phyloP scores from a whole-genome alignment of 345 rosid species.

The Citrus sp. region DNA sequence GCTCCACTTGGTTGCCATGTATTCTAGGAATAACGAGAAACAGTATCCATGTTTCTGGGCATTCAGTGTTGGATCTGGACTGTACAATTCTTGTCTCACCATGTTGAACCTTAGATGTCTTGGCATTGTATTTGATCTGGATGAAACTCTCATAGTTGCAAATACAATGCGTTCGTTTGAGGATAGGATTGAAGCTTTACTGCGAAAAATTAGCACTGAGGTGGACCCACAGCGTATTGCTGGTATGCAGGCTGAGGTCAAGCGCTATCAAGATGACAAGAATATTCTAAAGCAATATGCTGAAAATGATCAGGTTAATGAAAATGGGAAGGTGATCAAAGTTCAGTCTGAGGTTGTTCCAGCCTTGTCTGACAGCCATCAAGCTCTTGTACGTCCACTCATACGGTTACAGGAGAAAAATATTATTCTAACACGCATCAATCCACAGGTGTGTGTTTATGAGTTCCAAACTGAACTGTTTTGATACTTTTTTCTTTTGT shows the following conservation, averaged over 20 bases:
- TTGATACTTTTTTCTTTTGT: neutral
- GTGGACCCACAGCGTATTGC: constrained; percentile 68
- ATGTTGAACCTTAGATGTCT: constrained; percentile 95
- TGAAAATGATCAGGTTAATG: constrained; percentile 88
- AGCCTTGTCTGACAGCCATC: constrained; percentile 77
- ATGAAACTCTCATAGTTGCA: constrained; percentile 95
- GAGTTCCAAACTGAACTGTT: constrained; percentile 3
- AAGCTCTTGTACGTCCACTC: constrained; percentile 73
- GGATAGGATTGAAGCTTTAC: constrained; percentile 80
- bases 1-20: constrained; percentile 96
- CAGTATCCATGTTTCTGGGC: constrained; percentile 88
- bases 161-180: constrained; percentile 96
- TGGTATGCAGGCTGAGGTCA: constrained; percentile 75
- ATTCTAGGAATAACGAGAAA: constrained; percentile 45
- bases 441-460: constrained; percentile 68
- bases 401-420: constrained; percentile 87
- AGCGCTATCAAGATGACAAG: constrained; percentile 93
- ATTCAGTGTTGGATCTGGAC: constrained; percentile 66
- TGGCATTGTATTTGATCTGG: constrained; percentile 97
- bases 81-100: constrained; percentile 71
- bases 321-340: constrained; percentile 86
- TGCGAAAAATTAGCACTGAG: constrained; percentile 70
- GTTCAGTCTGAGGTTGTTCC: constrained; percentile 73
- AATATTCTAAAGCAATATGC: constrained; percentile 85
- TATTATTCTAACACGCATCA: constrained; percentile 91